A percentile compares a stretch with the other conserved stretches of the same genome.
Conservation (phyloP, 352 stramenopile genomes). For the Phytophthora fragariaefolia region DNA sequence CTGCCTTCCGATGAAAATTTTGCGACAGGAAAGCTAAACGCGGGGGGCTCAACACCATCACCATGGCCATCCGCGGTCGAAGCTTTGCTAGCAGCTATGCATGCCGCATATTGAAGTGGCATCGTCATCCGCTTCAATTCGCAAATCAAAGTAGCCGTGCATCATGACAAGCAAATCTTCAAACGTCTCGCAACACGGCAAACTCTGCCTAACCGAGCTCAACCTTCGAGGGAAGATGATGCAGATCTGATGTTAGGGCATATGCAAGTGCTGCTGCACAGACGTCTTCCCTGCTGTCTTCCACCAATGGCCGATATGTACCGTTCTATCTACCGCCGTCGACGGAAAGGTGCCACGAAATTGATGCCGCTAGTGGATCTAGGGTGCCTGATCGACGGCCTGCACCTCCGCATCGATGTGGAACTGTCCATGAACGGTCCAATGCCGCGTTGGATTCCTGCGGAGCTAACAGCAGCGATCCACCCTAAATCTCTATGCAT, state of each 20-base stretch:
- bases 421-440: background rate
- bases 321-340: background rate
- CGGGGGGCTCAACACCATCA: background rate
- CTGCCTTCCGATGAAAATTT: slow-evolving; percentile 18
- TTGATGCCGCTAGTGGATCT: slow-evolving; percentile 2
- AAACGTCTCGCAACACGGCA: too few relatives aligned
- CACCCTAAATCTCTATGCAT: background rate
- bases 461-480: background rate
- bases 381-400: background rate
- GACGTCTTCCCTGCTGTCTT: too few relatives aligned
- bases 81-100: background rate
- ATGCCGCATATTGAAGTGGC: slow-evolving; percentile 3
- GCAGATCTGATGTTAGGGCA: too few relatives aligned
- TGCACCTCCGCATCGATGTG: slow-evolving; percentile 2
- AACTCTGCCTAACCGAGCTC: too few relatives aligned
- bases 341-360: background rate
- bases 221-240: too few relatives aligned
- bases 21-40: slow-evolving; percentile 10
- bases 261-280: too few relatives aligned
- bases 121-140: slow-evolving; percentile 10
- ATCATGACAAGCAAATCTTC: too few relatives aligned
- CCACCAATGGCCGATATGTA: too few relatives aligned
- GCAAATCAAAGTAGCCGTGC: slow-evolving; percentile 1
- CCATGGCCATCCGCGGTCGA: background rate
- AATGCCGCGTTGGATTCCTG: background rate